These are phyloP conservation scores for Acer yangbiense DNA, from an alignment of 345 rosid genomes.

Conservation along the genomic window DNA sequence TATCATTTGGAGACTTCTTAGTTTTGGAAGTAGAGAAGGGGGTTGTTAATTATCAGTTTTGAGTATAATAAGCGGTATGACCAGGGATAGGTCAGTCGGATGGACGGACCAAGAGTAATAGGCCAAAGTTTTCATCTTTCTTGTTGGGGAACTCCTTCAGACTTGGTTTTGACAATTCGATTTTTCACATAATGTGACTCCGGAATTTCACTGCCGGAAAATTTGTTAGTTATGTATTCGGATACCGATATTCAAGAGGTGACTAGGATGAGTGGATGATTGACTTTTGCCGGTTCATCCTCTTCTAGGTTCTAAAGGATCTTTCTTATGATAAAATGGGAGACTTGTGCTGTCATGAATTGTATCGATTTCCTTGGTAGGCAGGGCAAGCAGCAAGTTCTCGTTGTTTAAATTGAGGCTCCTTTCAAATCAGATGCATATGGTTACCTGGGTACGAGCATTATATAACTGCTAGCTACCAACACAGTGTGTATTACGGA, in stretches of 20 bases:
- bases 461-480: background rate
- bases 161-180: background rate
- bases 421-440: too few species aligned
- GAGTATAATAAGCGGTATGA: background rate
- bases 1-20: too few species aligned
- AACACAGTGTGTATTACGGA: background rate
- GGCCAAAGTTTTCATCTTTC: background rate
- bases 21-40: background rate
- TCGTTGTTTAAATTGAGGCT: background rate
- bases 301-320: background rate
- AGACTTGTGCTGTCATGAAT: background rate
- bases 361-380: background rate
- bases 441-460: background rate
- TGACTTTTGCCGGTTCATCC: background rate
- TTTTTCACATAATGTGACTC: background rate
- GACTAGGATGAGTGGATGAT: background rate
- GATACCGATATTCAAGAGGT: background rate
- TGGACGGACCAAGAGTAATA: background rate
- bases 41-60: background rate
- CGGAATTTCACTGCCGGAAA: background rate
- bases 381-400: background rate
- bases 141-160: background rate
- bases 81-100: background rate
- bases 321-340: background rate
- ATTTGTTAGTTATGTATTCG: background rate